Percentiles rank a stretch among this genome's conserved stretches.
These are phyloP conservation scores for Termitomyces sp. DNA, from an alignment of 768 basidiomycete genomes.

Conservation along the genomic window DNA sequence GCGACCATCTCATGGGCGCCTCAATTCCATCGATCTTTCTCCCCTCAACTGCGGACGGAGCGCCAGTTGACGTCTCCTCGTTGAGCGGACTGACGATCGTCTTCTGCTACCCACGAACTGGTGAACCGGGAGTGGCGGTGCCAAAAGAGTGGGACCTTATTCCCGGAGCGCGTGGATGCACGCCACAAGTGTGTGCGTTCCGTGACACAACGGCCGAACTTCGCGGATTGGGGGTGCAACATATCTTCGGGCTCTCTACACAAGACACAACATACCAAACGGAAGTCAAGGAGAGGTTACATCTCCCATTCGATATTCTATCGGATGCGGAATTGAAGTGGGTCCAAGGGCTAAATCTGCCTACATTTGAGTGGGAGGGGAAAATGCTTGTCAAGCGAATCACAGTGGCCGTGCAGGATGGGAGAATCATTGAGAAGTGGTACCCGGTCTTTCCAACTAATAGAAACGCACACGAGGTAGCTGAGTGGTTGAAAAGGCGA, in stretches of 20 bases:
- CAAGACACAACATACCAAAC: conserved; percentile 16
- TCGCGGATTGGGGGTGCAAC: conserved; percentile 12
- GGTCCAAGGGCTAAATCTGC: conserved; percentile 10
- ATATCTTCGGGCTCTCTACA: conserved; percentile 17
- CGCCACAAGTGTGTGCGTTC: conserved; percentile 18
- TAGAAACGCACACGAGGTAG: conserved; percentile 14
- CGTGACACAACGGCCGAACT: conserved; percentile 16
- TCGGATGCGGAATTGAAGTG: conserved; percentile 16
- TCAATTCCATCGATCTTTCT: conserved; percentile 11
- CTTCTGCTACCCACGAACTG: conserved; percentile 18
- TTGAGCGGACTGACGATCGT: conserved; percentile 14
- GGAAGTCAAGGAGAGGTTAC: conserved; percentile 17
- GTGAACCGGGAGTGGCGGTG: conserved; percentile 12
- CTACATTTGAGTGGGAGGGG: conserved; percentile 17
- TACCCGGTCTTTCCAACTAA: conserved; percentile 17
- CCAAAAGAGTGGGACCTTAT: conserved; percentile 17
- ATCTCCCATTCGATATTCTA: conserved; percentile 15
- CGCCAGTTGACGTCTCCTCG: conserved; percentile 12
- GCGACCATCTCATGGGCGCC: conserved; percentile 13
- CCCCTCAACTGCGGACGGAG: conserved; percentile 12
- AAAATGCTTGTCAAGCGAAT: conserved; percentile 14
- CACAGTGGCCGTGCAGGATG: conserved; percentile 12
- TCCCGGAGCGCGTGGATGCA: conserved; percentile 19
- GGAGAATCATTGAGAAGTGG: conserved; percentile 14
- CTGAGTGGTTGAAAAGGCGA: conserved; percentile 15